These are phyloP conservation scores for Elsinoe batatas DNA, from an alignment of 2,329 filamentous ascomycete genomes.

Conservation along the genomic window DNA sequence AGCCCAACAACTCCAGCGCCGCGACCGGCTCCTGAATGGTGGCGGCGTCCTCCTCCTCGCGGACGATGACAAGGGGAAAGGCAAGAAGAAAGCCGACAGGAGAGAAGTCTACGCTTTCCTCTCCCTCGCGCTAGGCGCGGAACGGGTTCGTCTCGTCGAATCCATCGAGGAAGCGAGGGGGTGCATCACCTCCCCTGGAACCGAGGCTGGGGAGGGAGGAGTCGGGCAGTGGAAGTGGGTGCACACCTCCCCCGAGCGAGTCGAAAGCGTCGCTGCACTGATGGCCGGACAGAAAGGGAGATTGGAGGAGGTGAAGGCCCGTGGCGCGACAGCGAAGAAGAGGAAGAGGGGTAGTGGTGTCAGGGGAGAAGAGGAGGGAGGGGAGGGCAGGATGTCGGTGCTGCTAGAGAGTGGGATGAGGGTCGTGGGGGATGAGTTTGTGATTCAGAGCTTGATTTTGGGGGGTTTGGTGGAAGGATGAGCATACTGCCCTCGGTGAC, in stretches of 20 bases:
- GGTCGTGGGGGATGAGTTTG: conserved; percentile 72
- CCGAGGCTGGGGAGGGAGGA: conserved; percentile 42
- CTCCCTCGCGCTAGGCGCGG: conserved; percentile 65
- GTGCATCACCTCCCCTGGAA: conserved; percentile 20
- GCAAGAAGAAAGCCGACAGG: conserved; percentile 43
- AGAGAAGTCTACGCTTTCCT: conserved; percentile 71
- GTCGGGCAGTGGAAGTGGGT: conserved; percentile 62
- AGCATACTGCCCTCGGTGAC: background rate
- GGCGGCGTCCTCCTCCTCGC: conserved; percentile 63
- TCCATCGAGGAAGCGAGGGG: conserved; percentile 56
- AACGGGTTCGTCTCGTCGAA: conserved; percentile 52
- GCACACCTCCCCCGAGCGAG: conserved; percentile 57
- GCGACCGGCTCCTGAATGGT: conserved; percentile 31
- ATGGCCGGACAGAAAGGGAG: conserved; percentile 31
- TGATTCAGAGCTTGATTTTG: conserved; percentile 86
- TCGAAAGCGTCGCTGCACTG: conserved; percentile 43
- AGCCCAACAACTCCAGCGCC: conserved; percentile 44
- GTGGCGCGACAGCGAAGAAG: conserved; percentile 28
- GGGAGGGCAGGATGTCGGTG: conserved; percentile 22
- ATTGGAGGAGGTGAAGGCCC: conserved; percentile 6
- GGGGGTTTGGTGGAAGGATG: conserved; percentile 62
- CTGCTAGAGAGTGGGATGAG: conserved; percentile 44
- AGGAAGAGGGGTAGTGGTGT: conserved; percentile 32
- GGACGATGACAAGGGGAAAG: conserved; percentile 43
- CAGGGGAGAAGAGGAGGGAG: conserved; percentile 24